Evolutionary conservation across 2,329 filamentous ascomycete genomes (phyloP), one percentile per base, ranked within the genome.

Genomic region (Apiospora sp.): DNA sequence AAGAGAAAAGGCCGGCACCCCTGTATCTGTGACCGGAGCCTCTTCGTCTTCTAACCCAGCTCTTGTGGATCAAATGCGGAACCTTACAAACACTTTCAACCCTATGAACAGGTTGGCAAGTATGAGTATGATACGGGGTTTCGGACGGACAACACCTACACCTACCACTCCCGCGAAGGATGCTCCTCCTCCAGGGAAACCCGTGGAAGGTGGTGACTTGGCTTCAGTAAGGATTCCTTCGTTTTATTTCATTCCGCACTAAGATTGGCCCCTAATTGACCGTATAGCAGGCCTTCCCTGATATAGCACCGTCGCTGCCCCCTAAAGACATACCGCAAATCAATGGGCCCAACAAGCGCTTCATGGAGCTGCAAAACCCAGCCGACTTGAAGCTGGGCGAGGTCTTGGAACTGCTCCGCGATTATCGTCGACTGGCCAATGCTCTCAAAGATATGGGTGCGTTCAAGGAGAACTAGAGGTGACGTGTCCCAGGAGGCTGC

Each of bases 1-100:
- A 67, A 78, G 79, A 76, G 79, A 83, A 77, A 82, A 87, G 74
- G 83, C 83, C 79, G 71, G 58, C 13, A 82, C 6, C 71, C 78
- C 80, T 51, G 78, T 81, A 10, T 77, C 84, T 13, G 76, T 77
- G 3, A 69, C 80, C 24, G 74, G 80, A 68, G 77, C 79, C 37
- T 75, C 77, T 24, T 71, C 78, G 43, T 74, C 75, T 78, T 75
- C 79, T 71, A 89, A 88, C 74, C 91, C 92, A 3, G 91, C 93
- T 43, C 82, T 91, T 16, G 89, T 97, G 1, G 94, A 97, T 75
- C 94, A 94, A 16, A 92, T 97, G 85, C 91, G 93, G 71, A 96
- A 89, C 80, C 87, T 97, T 73, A 92, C 94, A 49, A 96, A 89
- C 80, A 92, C 92, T 0, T 85, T 97, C 46, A 97, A 97, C 78